These are phyloP conservation scores for Pyricularia pennisetigena DNA, from an alignment of 2,329 filamentous ascomycete genomes.

Conservation along the genomic window DNA sequence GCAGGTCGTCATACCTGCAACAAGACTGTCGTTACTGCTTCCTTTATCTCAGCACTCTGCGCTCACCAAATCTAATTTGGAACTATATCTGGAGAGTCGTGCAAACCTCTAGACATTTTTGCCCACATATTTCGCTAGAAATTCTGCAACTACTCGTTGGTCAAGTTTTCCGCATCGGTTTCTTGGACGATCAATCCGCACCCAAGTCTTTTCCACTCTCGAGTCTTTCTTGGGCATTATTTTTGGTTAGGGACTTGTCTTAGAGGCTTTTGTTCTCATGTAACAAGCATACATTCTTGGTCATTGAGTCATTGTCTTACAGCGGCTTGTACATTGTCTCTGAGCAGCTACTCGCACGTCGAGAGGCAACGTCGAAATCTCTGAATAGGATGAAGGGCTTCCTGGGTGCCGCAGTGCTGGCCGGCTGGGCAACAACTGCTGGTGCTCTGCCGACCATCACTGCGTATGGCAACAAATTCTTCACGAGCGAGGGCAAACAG, in stretches of 20 bases:
- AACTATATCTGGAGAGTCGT: not conserved
- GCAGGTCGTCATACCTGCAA: not conserved
- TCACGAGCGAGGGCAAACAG: constrained; percentile 68
- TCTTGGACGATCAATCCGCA: not conserved
- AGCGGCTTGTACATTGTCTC: not conserved
- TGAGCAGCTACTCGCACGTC: not conserved
- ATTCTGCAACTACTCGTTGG: not conserved
- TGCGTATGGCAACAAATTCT: constrained; percentile 71
- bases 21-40: not conserved
- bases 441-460: constrained; percentile 34
- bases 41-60: not conserved
- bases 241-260: not conserved
- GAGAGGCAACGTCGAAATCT: not conserved
- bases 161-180: not conserved
- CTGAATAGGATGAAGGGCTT: not conserved
- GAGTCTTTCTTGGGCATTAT: not conserved
- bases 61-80: not conserved
- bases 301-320: not conserved
- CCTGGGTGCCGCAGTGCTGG: constrained; percentile 16
- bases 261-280: not conserved
- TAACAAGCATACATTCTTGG: not conserved
- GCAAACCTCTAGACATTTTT: not conserved
- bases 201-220: not conserved
- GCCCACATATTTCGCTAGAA: not conserved
- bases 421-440: constrained; percentile 23